Percentiles rank a stretch among this genome's conserved stretches.
Evolutionary conservation across 306 rosid genomes (phyloP).

Genomic region (Pterocarpus macrocarpus): DNA sequence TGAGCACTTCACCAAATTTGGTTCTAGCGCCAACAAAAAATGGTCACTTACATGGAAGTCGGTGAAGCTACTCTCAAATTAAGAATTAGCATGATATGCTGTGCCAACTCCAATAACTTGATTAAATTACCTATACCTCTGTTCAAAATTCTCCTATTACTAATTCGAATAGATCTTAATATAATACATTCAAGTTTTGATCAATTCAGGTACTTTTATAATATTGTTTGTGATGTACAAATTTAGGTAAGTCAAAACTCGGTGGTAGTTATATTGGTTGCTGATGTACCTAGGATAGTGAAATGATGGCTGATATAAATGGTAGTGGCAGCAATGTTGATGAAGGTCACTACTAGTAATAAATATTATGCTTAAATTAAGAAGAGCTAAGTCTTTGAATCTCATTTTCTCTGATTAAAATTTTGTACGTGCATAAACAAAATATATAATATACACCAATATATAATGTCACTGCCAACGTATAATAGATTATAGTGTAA

Average conservation of each 20-base stretch:
- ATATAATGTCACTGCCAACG: no score
- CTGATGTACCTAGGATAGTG: background rate
- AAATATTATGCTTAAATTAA: background rate
- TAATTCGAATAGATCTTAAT: background rate
- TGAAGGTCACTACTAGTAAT: background rate
- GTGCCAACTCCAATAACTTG: background rate
- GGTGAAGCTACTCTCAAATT: no score
- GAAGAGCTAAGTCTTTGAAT: no score
- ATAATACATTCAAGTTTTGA: background rate
- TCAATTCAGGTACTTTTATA: background rate
- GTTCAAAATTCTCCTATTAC: background rate
- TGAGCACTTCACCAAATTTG: conserved; percentile 15
- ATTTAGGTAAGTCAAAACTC: no score
- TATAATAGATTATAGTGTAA: no score
- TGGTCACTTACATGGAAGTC: background rate
- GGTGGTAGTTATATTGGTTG: background rate
- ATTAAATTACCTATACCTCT: background rate
- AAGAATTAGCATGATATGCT: background rate
- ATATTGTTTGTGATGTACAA: background rate
- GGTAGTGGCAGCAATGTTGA: background rate
- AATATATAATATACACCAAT: no score
- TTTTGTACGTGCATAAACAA: no score
- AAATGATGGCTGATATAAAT: conserved; percentile 18
- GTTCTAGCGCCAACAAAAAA: conserved; percentile 19
- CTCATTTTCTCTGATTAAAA: no score